These are phyloP conservation scores for Aspergillus japonicus DNA, from an alignment of 2,329 filamentous ascomycete genomes.

Conservation along the genomic window DNA sequence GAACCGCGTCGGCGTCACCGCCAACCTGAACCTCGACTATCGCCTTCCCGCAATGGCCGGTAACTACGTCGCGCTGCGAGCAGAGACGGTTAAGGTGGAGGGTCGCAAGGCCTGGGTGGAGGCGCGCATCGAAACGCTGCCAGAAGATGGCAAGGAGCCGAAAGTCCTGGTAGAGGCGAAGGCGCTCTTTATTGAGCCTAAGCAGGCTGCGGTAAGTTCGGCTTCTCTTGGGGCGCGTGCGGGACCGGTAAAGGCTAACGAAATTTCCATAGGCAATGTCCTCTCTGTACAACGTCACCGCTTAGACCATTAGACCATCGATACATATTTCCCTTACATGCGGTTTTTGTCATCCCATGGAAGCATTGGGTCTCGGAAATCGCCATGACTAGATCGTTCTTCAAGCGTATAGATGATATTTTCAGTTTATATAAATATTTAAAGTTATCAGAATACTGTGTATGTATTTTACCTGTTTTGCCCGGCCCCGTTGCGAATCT, in stretches of 20 bases:
- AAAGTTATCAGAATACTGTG: too few relatives aligned
- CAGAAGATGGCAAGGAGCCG: slow-evolving; percentile 61
- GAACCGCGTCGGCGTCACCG: slow-evolving; percentile 77
- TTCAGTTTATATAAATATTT: not conserved
- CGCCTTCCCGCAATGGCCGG: slow-evolving; percentile 74
- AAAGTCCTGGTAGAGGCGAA: slow-evolving; percentile 75
- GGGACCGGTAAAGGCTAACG: not conserved
- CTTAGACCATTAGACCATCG: not conserved
- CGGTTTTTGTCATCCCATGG: not conserved
- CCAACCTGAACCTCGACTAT: slow-evolving; percentile 80
- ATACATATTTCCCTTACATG: not conserved
- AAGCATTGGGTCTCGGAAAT: not conserved
- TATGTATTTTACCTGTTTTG: too few relatives aligned
- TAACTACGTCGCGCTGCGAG: slow-evolving; percentile 73
- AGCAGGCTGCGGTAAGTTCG: slow-evolving; percentile 69
- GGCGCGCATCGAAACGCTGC: slow-evolving; percentile 78
- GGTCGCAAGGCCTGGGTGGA: slow-evolving; percentile 94
- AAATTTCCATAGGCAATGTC: not conserved
- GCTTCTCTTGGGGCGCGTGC: not conserved
- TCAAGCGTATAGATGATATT: slow-evolving; percentile 1
- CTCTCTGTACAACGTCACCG: not conserved
- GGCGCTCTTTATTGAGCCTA: slow-evolving; percentile 85
- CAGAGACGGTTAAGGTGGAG: slow-evolving; percentile 79
- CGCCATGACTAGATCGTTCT: not conserved
- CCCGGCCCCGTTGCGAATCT: too few relatives aligned